These are phyloP conservation scores for Fusarium protoensiforme DNA, from an alignment of 2,329 filamentous ascomycete species.

Conservation along the genomic window DNA sequence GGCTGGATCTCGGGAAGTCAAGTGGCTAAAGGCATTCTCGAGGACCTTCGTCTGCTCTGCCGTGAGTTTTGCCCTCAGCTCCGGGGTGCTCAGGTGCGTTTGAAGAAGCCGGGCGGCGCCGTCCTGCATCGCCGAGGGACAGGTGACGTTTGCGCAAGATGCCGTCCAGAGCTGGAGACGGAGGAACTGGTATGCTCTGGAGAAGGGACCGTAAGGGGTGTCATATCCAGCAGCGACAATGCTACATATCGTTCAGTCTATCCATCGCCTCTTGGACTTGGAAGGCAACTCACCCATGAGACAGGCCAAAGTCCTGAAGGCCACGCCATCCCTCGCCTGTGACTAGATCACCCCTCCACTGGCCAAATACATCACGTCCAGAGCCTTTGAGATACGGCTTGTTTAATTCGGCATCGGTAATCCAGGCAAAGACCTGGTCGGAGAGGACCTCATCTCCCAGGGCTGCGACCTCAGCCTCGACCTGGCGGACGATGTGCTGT, in stretches of 20 bases:
- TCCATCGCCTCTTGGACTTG: neutral
- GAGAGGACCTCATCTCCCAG: slow-evolving; percentile 66
- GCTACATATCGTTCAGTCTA: slow-evolving; percentile 39
- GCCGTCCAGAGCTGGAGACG: slow-evolving; percentile 67
- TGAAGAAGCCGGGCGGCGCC: slow-evolving; percentile 66
- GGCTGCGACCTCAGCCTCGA: slow-evolving; percentile 56
- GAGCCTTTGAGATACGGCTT: slow-evolving; percentile 68
- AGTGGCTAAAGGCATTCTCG: slow-evolving; percentile 61
- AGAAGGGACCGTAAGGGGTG: slow-evolving; percentile 59
- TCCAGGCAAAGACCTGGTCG: slow-evolving; percentile 63
- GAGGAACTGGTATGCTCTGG: slow-evolving; percentile 69
- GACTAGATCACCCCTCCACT: slow-evolving; percentile 67
- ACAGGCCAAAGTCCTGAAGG: slow-evolving; percentile 68
- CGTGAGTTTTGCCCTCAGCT: slow-evolving; percentile 42
- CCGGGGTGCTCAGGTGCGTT: slow-evolving; percentile 52
- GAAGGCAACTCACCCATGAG: slow-evolving; percentile 57
- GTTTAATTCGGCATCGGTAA: slow-evolving; percentile 74
- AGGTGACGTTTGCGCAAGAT: slow-evolving; percentile 70
- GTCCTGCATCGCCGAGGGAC: slow-evolving; percentile 75
- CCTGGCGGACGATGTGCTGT: slow-evolving; percentile 48
- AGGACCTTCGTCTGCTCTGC: slow-evolving; percentile 55
- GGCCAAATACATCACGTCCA: slow-evolving; percentile 71
- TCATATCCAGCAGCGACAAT: slow-evolving; percentile 72
- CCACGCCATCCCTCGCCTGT: slow-evolving; percentile 75
- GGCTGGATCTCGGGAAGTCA: slow-evolving; percentile 62